Evolutionary conservation across 345 rosid species (phyloP).

Genomic region (Clarkia xantiana): DNA sequence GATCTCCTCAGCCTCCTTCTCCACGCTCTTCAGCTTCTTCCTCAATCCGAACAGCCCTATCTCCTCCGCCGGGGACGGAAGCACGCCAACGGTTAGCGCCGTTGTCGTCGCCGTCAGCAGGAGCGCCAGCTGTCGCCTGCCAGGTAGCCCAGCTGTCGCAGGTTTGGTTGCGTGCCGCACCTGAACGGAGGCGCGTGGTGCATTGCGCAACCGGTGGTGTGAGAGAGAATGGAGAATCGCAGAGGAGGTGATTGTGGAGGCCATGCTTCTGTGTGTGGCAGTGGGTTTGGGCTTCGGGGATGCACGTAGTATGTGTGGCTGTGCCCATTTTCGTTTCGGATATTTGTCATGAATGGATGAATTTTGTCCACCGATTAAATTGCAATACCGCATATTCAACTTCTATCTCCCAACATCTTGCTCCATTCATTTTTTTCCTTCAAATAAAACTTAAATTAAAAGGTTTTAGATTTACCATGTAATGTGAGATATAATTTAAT

Average conservation of each 20-base stretch:
- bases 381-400: too few species aligned
- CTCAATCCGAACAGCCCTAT: slow-evolving; percentile 65
- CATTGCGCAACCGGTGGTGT: slow-evolving; percentile 11
- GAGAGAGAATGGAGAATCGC: slow-evolving; percentile 14
- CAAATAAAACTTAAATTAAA: too few species aligned
- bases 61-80: slow-evolving; percentile 35
- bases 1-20: slow-evolving; percentile 57
- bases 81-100: slow-evolving; percentile 18
- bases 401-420: too few species aligned
- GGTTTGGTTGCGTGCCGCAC: not conserved
- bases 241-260: slow-evolving; percentile 31
- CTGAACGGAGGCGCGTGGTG: not conserved
- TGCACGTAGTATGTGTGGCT: too few species aligned
- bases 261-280: too few species aligned
- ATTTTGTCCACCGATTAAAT: too few species aligned
- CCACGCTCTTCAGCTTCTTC: slow-evolving; percentile 60
- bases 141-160: slow-evolving; percentile 10
- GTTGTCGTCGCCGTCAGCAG: slow-evolving; percentile 38
- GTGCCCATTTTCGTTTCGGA: too few species aligned
- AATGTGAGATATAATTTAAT: too few species aligned
- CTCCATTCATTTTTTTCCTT: too few species aligned
- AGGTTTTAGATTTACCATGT: too few species aligned
- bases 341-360: too few species aligned
- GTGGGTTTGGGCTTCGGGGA: too few species aligned
- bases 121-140: slow-evolving; percentile 43